phyloP scores from a whole-genome alignment of 2,329 filamentous ascomycete genomes.

The Pseudogymnoascus sp. region DNA sequence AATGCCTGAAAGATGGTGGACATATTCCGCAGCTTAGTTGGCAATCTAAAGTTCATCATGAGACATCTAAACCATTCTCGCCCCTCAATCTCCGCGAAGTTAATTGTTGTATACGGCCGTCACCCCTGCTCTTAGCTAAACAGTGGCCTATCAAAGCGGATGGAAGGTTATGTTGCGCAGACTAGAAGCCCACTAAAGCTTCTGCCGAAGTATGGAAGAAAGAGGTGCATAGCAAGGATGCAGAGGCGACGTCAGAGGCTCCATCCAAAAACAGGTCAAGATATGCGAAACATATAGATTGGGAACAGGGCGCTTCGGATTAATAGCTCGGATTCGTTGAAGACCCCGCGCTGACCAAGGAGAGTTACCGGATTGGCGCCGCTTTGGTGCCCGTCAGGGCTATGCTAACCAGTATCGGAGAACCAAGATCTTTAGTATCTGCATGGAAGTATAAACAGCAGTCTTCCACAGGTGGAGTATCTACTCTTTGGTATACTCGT shows the following conservation, averaged over 20 bases:
- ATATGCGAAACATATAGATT: neutral
- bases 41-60: constrained; percentile 10
- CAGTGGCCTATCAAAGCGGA: neutral
- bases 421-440: constrained; percentile 5
- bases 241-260: neutral
- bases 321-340: neutral
- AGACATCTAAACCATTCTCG: neutral
- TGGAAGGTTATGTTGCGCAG: neutral
- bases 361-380: neutral
- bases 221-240: neutral
- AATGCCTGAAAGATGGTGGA: neutral
- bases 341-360: constrained; percentile 7
- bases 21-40: neutral
- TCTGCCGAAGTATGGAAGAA: constrained; percentile 9
- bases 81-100: constrained; percentile 7
- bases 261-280: constrained; percentile 5
- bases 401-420: neutral
- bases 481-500: neutral
- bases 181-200: constrained; percentile 5
- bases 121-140: neutral
- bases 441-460: constrained; percentile 1
- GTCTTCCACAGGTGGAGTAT: neutral
- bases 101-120: constrained; percentile 1
- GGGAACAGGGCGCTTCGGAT: constrained; percentile 1
- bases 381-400: constrained; percentile 1